Evolutionary conservation across 805 yeast genomes (phyloP).

Genomic region (Candida maesae): DNA sequence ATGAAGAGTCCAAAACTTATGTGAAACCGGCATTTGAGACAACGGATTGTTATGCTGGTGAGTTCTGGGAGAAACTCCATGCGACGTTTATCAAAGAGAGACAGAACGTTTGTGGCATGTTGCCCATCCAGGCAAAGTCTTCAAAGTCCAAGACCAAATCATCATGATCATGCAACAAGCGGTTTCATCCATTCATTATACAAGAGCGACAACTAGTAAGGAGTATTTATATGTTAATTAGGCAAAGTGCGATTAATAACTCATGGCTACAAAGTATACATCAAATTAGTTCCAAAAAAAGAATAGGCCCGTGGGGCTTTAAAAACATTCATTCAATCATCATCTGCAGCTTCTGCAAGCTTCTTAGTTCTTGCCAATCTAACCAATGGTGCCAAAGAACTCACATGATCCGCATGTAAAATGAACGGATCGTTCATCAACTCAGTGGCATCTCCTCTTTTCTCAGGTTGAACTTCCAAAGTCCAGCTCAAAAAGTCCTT

Average conservation of each 20-base stretch:
- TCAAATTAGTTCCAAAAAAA: too few relatives aligned
- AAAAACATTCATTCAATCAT: conserved; percentile 20
- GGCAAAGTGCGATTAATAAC: neutral
- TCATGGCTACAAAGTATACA: too few relatives aligned
- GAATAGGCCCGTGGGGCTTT: too few relatives aligned
- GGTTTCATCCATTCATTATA: too few relatives aligned
- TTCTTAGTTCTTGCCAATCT: conserved; percentile 70
- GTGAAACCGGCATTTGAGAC: neutral
- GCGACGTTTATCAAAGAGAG: neutral
- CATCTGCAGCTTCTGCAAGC: conserved; percentile 34
- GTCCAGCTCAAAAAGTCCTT: conserved; percentile 76
- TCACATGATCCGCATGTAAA: conserved; percentile 57
- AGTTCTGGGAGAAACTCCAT: neutral
- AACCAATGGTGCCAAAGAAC: conserved; percentile 67
- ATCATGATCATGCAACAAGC: neutral
- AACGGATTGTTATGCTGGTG: neutral
- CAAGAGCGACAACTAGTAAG: too few relatives aligned
- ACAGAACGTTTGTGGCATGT: neutral
- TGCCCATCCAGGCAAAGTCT: neutral
- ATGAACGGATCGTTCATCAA: conserved; percentile 73
- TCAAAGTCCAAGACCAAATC: neutral
- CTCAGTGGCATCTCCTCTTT: conserved; percentile 87
- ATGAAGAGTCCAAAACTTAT: conserved; percentile 4
- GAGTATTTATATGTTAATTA: too few relatives aligned
- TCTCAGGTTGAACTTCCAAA: conserved; percentile 88